phyloP scores from a whole-genome alignment of 768 basidiomycete genomes.

The Leccinum barrowsii region DNA sequence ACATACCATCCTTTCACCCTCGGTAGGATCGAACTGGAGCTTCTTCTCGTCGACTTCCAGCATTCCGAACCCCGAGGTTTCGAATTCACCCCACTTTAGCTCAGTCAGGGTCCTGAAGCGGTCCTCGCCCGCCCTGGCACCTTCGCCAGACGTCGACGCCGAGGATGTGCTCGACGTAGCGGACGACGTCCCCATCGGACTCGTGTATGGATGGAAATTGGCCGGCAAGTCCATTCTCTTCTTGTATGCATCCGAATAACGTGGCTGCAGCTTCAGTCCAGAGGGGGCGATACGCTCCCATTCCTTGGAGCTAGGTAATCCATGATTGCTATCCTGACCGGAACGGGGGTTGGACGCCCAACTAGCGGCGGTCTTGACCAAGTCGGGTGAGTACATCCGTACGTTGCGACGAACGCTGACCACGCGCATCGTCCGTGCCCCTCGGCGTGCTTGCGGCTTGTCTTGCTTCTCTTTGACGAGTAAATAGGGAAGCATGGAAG shows the following conservation, averaged over 20 bases:
- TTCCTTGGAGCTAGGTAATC: slow-evolving; percentile 60
- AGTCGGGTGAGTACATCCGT: slow-evolving; percentile 81
- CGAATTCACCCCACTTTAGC: slow-evolving; percentile 90
- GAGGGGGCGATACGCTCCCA: slow-evolving; percentile 72
- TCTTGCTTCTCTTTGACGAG: slow-evolving; percentile 45
- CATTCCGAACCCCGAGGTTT: slow-evolving; percentile 73
- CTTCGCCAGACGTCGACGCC: slow-evolving; percentile 34
- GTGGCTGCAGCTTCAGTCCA: slow-evolving; percentile 55
- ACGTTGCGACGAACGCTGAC: slow-evolving; percentile 78
- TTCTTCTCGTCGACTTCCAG: slow-evolving; percentile 55
- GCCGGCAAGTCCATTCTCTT: slow-evolving; percentile 70
- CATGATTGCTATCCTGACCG: slow-evolving; percentile 16
- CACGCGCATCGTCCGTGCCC: slow-evolving; percentile 74
- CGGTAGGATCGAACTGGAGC: slow-evolving; percentile 90
- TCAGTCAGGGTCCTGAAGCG: slow-evolving; percentile 80
- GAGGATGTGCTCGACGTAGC: slow-evolving; percentile 42
- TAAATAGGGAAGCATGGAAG: slow-evolving; percentile 67
- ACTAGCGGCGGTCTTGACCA: slow-evolving; percentile 61
- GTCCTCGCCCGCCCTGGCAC: slow-evolving; percentile 51
- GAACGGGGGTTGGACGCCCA: slow-evolving; percentile 42
- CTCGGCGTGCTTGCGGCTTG: slow-evolving; percentile 65
- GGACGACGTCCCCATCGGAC: slow-evolving; percentile 34
- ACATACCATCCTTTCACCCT: slow-evolving; percentile 68
- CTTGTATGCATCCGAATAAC: slow-evolving; percentile 72
- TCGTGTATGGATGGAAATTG: slow-evolving; percentile 52